Base-by-base conservation (phyloP, 768 basidiomycete species). In the Lentinula sp. region DNA sequence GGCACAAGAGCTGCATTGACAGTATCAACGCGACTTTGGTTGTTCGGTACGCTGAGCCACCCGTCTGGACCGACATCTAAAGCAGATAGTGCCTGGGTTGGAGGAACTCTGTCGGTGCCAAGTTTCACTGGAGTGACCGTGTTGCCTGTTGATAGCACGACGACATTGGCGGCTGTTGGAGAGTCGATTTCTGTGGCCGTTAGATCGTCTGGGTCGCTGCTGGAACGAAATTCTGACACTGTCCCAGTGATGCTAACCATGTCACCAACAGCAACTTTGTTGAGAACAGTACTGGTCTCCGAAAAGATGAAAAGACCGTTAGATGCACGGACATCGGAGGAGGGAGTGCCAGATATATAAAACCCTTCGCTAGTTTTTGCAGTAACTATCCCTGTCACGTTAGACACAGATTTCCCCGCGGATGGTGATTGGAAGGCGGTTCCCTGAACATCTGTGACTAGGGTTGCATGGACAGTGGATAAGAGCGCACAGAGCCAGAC, bases 371-470 rank as follows among this genome's bases (percentile, higher is more conserved):
- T 70, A 23, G 74, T 74, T 81, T 84, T 84, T 5, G 83, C 82
- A 7, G 81, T 80, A 0, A 84, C 81, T 5, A 82, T 62, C 15
- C 81, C 84, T 31, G 76, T 78, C 8, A 86, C 71, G 65, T 78
- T 76, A 28, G 71, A 65, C 6, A 85, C 80, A 5, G 68, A 71
- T 60, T 81, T 73, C 0, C 81, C 80, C 32, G 63, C 67, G 10
- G 78, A 65, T 58, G 83, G 81, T 35, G 82, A 83, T 63, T 70
- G 71, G 62, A 76, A 83, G 1, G 75, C 68, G 34, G 65, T 50
- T n/a, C 84, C 84, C 69, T 84, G 81, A 32, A 86, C 81, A 31
- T 83, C 82, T n/a, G 80, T 70, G 11, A 84, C 71, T 4, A 42
- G 28, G 23, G 48, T 49, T 18, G 59, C 31, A 9, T 75, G 75